These are phyloP conservation scores for Gossypium davidsonii DNA, from an alignment of 441 rosid genomes.

Conservation along the genomic window DNA sequence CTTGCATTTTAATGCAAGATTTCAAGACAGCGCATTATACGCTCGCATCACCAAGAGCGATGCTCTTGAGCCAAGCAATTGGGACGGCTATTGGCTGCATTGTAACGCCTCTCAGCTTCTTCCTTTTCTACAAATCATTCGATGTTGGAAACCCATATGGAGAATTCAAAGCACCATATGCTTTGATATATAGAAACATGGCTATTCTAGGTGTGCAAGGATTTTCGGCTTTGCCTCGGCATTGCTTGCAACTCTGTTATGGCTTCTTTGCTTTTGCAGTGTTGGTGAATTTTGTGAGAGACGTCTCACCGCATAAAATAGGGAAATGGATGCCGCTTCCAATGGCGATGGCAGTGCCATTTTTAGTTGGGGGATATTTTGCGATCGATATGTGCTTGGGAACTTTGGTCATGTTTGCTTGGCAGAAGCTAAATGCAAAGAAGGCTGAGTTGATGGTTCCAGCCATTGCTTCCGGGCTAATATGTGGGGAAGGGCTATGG, in stretches of 20 bases:
- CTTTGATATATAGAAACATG: constrained; percentile 66
- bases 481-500: constrained; percentile 78
- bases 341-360: constrained; percentile 65
- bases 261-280: constrained; percentile 58
- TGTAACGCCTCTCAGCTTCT: constrained; percentile 49
- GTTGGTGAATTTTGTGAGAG: constrained; percentile 38
- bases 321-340: constrained; percentile 64
- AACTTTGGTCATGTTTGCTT: constrained; percentile 41
- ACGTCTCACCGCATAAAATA: constrained; percentile 32
- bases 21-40: constrained; percentile 61
- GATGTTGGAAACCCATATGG: constrained; percentile 54
- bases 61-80: constrained; percentile 57
- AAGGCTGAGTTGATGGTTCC: constrained; percentile 51
- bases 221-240: constrained; percentile 59
- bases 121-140: constrained; percentile 59
- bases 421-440: constrained; percentile 35
- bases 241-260: constrained; percentile 62
- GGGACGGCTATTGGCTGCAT: constrained; percentile 55
- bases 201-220: constrained; percentile 62
- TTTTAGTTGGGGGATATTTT: constrained; percentile 59
- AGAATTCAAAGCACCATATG: constrained; percentile 65
- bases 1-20: constrained; percentile 69
- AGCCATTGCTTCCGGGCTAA: constrained; percentile 58
- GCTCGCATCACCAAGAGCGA: constrained; percentile 52
- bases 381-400: constrained; percentile 64